Conservation (phyloP, 495 filamentous ascomycete species). For the Extremus antarcticus region DNA sequence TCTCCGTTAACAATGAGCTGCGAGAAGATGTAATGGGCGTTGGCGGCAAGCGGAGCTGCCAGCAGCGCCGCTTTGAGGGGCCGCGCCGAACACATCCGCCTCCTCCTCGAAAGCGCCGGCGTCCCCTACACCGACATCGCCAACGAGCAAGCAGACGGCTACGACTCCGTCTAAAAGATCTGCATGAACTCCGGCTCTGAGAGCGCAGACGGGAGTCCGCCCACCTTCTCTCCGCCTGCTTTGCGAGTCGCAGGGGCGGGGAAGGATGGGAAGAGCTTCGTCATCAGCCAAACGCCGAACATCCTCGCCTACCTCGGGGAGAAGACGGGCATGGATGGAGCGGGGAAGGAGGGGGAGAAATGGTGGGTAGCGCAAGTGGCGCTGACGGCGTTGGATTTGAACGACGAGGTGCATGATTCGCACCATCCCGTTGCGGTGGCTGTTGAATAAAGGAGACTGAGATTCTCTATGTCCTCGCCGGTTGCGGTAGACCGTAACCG, state of each 20-base stretch:
- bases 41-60: conserved; percentile 2
- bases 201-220: conserved; percentile 39
- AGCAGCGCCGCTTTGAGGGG: conserved; percentile 26
- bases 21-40: conserved; percentile 23
- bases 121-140: conserved; percentile 50
- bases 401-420: conserved; percentile 54
- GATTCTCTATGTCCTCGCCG: too few species aligned
- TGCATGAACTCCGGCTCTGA: conserved; percentile 16
- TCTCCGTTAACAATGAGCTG: conserved; percentile 22
- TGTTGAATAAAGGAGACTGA: too few species aligned
- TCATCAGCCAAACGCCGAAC: conserved; percentile 53
- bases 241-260: conserved; percentile 39
- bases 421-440: conserved; percentile 64
- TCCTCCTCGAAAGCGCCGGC: conserved; percentile 50
- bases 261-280: conserved; percentile 30
- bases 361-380: conserved; percentile 46
- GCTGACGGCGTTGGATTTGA: conserved; percentile 58
- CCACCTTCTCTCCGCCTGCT: conserved; percentile 48
- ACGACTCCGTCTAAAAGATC: conserved; percentile 16
- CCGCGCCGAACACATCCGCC: conserved; percentile 54
- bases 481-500: too few species aligned
- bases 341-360: conserved; percentile 28
- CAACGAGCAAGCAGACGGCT: conserved; percentile 30
- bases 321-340: conserved; percentile 41
- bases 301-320: conserved; percentile 52